Evolutionary conservation across 2,329 filamentous ascomycete genomes (phyloP).

Genomic region (Ceratocystis cubensis): DNA sequence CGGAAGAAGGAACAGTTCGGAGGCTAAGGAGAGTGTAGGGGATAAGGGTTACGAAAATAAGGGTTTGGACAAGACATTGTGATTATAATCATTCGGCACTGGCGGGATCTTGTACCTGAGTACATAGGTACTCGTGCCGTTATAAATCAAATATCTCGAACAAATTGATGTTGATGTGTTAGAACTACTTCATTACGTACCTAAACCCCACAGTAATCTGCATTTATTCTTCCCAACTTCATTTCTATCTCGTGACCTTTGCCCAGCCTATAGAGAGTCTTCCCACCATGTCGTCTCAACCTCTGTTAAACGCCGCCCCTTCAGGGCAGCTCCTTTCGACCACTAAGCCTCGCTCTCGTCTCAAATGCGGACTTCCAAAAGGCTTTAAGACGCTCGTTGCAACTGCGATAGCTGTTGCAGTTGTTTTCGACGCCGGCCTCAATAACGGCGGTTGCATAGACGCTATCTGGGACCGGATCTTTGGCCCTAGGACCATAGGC

Average conservation of each 20-base stretch:
- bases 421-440: neutral
- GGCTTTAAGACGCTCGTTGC: conserved; percentile 2
- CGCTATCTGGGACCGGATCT: neutral
- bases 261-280: neutral
- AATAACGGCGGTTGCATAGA: neutral
- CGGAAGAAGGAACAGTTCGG: neutral
- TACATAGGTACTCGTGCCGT: too few relatives aligned
- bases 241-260: neutral
- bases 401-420: neutral
- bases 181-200: too few relatives aligned
- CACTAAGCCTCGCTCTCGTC: neutral
- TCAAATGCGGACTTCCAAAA: neutral
- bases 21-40: too few relatives aligned
- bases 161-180: too few relatives aligned
- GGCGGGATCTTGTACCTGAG: too few relatives aligned
- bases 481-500: conserved; percentile 10
- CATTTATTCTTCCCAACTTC: neutral
- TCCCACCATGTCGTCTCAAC: conserved; percentile 12
- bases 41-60: too few relatives aligned
- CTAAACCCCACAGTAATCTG: too few relatives aligned
- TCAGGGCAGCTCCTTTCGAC: conserved; percentile 6
- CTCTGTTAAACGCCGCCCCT: neutral
- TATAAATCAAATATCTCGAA: too few relatives aligned
- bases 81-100: too few relatives aligned
- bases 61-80: too few relatives aligned